Conservation (phyloP, 1,139 yeast genomes). For the Citeromyces hawaiiensis region DNA sequence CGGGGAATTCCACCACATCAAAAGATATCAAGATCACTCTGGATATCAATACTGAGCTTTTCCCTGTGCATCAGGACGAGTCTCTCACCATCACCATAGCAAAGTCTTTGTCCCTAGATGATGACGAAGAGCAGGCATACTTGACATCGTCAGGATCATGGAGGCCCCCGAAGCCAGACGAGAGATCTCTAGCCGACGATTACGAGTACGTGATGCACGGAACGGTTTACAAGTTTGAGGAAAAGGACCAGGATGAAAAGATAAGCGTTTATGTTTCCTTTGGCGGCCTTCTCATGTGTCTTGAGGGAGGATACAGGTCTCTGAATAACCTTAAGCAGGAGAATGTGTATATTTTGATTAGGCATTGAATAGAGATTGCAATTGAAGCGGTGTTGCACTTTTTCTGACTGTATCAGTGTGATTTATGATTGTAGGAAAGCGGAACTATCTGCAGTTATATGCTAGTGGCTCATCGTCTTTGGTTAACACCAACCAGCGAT, state of each 20-base stretch:
- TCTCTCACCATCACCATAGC: slow-evolving; percentile 85
- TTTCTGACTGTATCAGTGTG: too few species aligned
- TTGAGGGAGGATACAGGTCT: slow-evolving; percentile 91
- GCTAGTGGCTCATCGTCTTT: too few species aligned
- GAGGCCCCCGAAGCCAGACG: slow-evolving; percentile 85
- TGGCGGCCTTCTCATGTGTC: slow-evolving; percentile 88
- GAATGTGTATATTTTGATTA: slow-evolving; percentile 79
- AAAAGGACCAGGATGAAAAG: slow-evolving; percentile 48
- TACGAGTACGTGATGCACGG: slow-evolving; percentile 99
- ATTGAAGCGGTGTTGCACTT: too few species aligned
- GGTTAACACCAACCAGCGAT: too few species aligned
- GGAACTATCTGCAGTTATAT: too few species aligned
- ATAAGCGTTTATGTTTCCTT: slow-evolving; percentile 88
- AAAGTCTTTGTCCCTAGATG: slow-evolving; percentile 50
- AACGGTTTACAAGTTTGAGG: slow-evolving; percentile 94
- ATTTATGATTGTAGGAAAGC: too few species aligned
- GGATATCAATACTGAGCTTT: slow-evolving; percentile 86
- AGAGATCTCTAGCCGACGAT: slow-evolving; percentile 84
- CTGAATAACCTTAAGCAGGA: slow-evolving; percentile 87
- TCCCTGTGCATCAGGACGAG: slow-evolving; percentile 71
- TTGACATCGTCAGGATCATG: slow-evolving; percentile 61
- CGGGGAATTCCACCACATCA: slow-evolving; percentile 77
- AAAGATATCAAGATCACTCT: slow-evolving; percentile 75
- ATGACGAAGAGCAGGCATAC: slow-evolving; percentile 24
- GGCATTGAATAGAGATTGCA: slow-evolving; percentile 36